Percentiles rank a stretch among this genome's conserved stretches.
phyloP scores from a whole-genome alignment of 208 protist genomes.

The Trypanosoma cruzi region DNA sequence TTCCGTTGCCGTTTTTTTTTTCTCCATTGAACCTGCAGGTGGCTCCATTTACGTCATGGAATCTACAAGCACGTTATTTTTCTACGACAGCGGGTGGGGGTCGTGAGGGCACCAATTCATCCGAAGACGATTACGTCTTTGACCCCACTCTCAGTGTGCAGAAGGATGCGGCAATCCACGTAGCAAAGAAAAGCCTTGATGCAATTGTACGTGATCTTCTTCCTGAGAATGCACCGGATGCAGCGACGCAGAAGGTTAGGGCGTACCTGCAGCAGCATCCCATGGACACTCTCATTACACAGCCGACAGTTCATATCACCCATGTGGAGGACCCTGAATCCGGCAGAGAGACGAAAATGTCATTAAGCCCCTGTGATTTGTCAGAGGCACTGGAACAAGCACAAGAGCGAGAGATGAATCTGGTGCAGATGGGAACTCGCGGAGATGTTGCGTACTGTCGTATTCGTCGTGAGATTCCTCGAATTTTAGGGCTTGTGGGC shows the following conservation, averaged over 20 bases:
- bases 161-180: conserved; percentile 73
- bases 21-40: neutral
- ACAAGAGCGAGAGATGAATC: conserved; percentile 55
- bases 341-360: conserved; percentile 62
- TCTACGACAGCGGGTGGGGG: neutral
- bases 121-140: conserved; percentile 64
- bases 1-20: neutral
- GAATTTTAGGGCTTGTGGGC: conserved; percentile 61
- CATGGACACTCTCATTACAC: conserved; percentile 74
- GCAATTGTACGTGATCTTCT: conserved; percentile 56
- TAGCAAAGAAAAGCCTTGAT: conserved; percentile 61
- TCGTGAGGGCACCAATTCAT: conserved; percentile 8
- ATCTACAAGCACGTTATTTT: neutral
- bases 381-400: conserved; percentile 78
- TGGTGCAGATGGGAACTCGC: conserved; percentile 82
- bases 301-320: conserved; percentile 76
- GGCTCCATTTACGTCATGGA: neutral
- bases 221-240: conserved; percentile 48
- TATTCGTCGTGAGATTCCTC: conserved; percentile 65
- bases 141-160: conserved; percentile 79
- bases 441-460: conserved; percentile 83
- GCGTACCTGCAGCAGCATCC: conserved; percentile 76
- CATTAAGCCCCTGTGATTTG: conserved; percentile 64
- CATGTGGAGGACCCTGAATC: conserved; percentile 76
- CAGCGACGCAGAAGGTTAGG: conserved; percentile 53